Evolutionary conservation across 2,329 filamentous ascomycete genomes (phyloP).

Genomic region (Nannizzia gypsea): DNA sequence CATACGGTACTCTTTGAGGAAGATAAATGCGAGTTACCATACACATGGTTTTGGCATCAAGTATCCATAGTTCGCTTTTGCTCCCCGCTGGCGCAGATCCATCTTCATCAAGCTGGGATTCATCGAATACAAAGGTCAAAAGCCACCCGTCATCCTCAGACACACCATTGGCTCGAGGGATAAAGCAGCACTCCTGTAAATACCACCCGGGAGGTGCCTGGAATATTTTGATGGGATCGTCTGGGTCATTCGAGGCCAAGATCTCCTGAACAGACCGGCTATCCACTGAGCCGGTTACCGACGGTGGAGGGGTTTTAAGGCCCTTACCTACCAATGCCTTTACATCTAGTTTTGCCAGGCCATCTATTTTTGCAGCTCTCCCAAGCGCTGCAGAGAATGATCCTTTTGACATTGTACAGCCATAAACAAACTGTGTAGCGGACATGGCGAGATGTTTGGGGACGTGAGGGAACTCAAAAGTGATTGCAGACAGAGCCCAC

Average conservation of each 20-base stretch:
- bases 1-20: conserved; percentile 58
- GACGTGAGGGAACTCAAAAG: conserved; percentile 57
- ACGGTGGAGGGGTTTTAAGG: conserved; percentile 32
- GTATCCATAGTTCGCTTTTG: conserved; percentile 54
- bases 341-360: not conserved
- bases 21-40: conserved; percentile 46
- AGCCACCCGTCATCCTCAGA: conserved; percentile 56
- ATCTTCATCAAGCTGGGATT: conserved; percentile 46
- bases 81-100: conserved; percentile 38
- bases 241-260: conserved; percentile 31
- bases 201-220: conserved; percentile 49
- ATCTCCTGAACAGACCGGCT: conserved; percentile 44
- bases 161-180: conserved; percentile 34
- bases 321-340: conserved; percentile 45
- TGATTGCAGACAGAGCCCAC: conserved; percentile 52
- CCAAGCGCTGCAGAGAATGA: not conserved
- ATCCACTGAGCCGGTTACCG: conserved; percentile 53
- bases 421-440: conserved; percentile 51
- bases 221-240: conserved; percentile 52
- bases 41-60: conserved; percentile 52
- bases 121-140: conserved; percentile 59
- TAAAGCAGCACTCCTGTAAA: conserved; percentile 56
- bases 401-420: conserved; percentile 34
- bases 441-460: conserved; percentile 46
- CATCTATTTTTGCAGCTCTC: not conserved